phyloP scores from a whole-genome alignment of 306 rosid species.

The Oemleria cerasiformis region DNA sequence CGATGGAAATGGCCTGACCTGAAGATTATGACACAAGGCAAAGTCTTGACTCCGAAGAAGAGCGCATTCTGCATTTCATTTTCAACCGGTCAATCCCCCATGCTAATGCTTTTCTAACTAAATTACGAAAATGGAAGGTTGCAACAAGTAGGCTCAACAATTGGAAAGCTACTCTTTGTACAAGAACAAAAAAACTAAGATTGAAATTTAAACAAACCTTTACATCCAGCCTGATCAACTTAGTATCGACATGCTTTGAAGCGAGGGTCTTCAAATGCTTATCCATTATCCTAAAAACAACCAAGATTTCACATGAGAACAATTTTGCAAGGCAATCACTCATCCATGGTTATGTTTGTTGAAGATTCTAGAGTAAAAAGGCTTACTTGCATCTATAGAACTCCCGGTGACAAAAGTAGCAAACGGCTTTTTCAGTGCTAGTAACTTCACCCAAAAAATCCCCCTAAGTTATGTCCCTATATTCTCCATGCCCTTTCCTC shows the following conservation, averaged over 20 bases:
- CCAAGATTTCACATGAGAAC: constrained; percentile 11
- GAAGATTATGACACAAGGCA: constrained; percentile 90
- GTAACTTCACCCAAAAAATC: constrained; percentile 97
- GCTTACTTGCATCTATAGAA: constrained; percentile 96
- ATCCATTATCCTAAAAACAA: constrained; percentile 70
- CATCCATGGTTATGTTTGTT: neutral
- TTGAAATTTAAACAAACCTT: constrained; percentile 56
- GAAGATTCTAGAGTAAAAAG: constrained; percentile 8
- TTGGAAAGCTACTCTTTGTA: too few relatives aligned
- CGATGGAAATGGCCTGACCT: constrained; percentile 47
- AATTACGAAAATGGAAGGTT: neutral
- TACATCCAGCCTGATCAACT: constrained; percentile 78
- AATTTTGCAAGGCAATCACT: neutral
- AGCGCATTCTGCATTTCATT: constrained; percentile 8
- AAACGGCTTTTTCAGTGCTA: constrained; percentile 71
- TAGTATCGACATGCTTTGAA: constrained; percentile 59
- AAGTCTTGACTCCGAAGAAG: constrained; percentile 62
- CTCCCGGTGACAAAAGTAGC: constrained; percentile 84
- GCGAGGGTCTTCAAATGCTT: constrained; percentile 89
- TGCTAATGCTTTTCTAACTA: neutral
- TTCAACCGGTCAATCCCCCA: neutral
- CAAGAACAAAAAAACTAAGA: neutral
- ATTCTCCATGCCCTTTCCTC: constrained; percentile 90
- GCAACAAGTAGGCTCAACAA: neutral
- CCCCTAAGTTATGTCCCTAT: constrained; percentile 82